Evolutionary conservation across 495 filamentous ascomycete genomes (phyloP).

Genomic region (Hypoxylon cercidicola): DNA sequence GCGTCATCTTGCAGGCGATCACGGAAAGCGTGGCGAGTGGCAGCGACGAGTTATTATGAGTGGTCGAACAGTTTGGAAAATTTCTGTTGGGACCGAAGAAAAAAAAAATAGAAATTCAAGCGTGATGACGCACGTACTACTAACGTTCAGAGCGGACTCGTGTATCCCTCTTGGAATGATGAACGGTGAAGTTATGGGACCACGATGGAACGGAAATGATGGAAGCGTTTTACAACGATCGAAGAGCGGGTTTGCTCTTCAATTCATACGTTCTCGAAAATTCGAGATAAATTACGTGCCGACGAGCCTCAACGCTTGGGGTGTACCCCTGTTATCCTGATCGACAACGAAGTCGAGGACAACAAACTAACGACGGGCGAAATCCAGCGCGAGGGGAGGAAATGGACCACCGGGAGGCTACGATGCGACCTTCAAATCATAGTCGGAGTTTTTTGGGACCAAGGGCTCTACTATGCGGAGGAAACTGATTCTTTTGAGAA

Average conservation of each 20-base stretch:
- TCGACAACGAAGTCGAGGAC: not conserved
- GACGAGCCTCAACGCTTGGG: not conserved
- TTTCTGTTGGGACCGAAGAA: not conserved
- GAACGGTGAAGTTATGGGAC: conserved; percentile 9
- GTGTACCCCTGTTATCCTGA: not conserved
- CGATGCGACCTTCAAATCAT: not conserved
- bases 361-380: not conserved
- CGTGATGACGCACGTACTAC: too few species aligned
- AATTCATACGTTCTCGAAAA: conserved; percentile 2
- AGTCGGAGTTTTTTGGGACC: conserved; percentile 1
- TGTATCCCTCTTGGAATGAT: conserved; percentile 6
- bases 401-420: not conserved
- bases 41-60: conserved; percentile 78
- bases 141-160: too few species aligned
- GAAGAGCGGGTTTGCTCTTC: not conserved
- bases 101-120: too few species aligned
- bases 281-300: not conserved
- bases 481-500: not conserved
- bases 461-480: not conserved
- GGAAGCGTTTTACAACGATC: conserved; percentile 8
- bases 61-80: not conserved
- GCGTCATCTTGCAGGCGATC: conserved; percentile 76
- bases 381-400: not conserved
- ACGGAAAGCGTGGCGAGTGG: conserved; percentile 77
- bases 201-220: conserved; percentile 25